Evolutionary conservation across 805 yeast genomes (phyloP).

Genomic region (Sugiyamaella floridensis): DNA sequence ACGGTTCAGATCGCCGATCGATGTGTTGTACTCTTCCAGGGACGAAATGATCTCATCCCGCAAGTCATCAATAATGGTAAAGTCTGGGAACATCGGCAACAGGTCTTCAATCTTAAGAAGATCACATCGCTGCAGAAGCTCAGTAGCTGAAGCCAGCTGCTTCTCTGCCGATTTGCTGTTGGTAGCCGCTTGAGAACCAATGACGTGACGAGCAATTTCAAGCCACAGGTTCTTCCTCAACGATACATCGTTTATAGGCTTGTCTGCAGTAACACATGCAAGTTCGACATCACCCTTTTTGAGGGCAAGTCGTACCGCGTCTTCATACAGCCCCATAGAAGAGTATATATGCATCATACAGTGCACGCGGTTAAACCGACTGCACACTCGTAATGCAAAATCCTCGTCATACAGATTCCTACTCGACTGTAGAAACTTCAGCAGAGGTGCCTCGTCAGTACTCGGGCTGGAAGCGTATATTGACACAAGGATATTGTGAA

Average conservation of each 20-base stretch:
- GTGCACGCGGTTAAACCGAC: constrained; percentile 48
- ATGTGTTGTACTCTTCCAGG: constrained; percentile 63
- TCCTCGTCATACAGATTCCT: constrained; percentile 52
- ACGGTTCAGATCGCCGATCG: constrained; percentile 54
- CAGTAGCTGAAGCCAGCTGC: constrained; percentile 29
- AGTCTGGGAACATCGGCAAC: constrained; percentile 77
- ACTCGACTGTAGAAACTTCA: constrained; percentile 44
- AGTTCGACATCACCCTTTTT: constrained; percentile 50
- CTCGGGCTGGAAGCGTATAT: constrained; percentile 49
- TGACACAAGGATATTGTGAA: constrained; percentile 67
- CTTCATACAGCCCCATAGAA: constrained; percentile 60
- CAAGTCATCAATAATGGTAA: constrained; percentile 71
- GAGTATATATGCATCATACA: constrained; percentile 73
- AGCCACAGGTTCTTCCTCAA: constrained; percentile 69
- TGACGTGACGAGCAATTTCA: constrained; percentile 49
- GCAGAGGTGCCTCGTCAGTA: constrained; percentile 40
- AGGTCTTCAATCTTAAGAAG: constrained; percentile 64
- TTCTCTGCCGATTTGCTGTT: constrained; percentile 3
- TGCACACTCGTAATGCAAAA: constrained; percentile 67
- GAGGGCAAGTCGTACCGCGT: constrained; percentile 72
- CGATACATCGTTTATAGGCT: constrained; percentile 42
- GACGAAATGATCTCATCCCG: constrained; percentile 77
- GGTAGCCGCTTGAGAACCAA: constrained; percentile 18
- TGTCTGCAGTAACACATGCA: constrained; percentile 53
- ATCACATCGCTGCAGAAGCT: constrained; percentile 26